These are phyloP conservation scores for Mycena vitilis DNA, from an alignment of 768 basidiomycete genomes.

Conservation along the genomic window DNA sequence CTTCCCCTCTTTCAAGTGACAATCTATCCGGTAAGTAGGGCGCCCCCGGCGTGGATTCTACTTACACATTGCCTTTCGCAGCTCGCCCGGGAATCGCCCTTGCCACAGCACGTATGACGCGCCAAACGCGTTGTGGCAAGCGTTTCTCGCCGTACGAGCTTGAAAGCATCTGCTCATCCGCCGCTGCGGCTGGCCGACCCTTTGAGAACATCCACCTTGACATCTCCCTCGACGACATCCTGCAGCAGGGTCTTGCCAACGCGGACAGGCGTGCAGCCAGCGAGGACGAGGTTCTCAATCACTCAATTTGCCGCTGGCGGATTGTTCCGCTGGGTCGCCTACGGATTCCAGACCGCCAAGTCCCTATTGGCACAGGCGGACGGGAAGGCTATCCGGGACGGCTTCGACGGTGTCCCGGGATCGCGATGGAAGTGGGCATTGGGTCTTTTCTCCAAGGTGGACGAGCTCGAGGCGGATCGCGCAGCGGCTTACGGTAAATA, in stretches of 20 bases:
- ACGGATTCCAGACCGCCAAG: constrained; percentile 2
- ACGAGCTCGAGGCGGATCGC: constrained; percentile 3
- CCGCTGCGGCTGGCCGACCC: no score
- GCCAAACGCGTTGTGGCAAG: no score
- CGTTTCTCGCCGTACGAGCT: no score
- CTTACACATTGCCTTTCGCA: no score
- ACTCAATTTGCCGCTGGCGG: constrained; percentile 37
- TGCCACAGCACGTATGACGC: no score
- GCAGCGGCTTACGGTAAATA: neutral
- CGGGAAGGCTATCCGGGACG: neutral
- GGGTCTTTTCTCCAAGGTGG: neutral
- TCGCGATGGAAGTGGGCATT: constrained; percentile 15
- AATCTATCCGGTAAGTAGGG: no score
- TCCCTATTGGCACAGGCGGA: neutral
- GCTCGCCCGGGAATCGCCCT: no score
- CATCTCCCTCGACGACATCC: no score
- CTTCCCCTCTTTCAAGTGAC: no score
- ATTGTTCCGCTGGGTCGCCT: constrained; percentile 12
- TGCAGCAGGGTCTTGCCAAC: constrained; percentile 10
- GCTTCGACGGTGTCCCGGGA: constrained; percentile 13
- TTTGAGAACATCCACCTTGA: no score
- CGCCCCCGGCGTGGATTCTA: no score
- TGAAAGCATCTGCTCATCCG: no score
- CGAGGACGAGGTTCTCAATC: constrained; percentile 34
- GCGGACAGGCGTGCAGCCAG: constrained; percentile 22